Base-by-base conservation (phyloP, 78 protist species). In the Dictyostelium intermedium region DNA sequence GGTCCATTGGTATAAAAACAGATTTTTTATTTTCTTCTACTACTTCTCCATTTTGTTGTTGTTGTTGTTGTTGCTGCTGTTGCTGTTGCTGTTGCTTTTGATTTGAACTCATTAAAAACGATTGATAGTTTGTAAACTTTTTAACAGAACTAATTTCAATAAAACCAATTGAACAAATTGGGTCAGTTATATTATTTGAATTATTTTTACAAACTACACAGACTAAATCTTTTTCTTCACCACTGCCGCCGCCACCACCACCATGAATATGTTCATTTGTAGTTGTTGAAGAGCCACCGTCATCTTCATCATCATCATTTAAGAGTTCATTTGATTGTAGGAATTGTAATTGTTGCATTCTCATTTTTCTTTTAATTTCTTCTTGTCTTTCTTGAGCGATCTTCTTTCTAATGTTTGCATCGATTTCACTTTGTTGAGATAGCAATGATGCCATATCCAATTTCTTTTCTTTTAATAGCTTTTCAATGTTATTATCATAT, bases 311-410 rank as follows among this genome's bases (percentile, higher is more conserved):
- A 32, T 89, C 87, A 13, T 25, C 72, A 41, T 32, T 20, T n/a
- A 76, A n/a, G 2, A 18, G 30, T 14, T 63, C 56, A 81, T 78
- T 80, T 3, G 63, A 63, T 47, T 80, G 73, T 20, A 89, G 7
- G 56, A 89, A 89, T 47, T 89, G 85, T 53, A 50, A 11, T 69
- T 89, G 94, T n/a, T 89, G 94, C 23, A 63, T 66, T 34, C 47
- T 80, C 94, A 89, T 89, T 74, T 80, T 89, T 47, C 83, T 84
- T 16, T 45, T 34, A n/a, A 89, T 89, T 30, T 74, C 85, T 30
- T 60, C 77, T 70, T 89, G 94, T 41, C 45, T 63, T 23, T 50
- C 79, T 5, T 69, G n/a, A 5, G 87, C 94, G 5, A 35, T 66
- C 35, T 89, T 61, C 74, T 69, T 89, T 39, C 56, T 89, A 23